Conservation (phyloP, 1,284 basidiomycete genomes). For the Taiwanofungus camphoratus region DNA sequence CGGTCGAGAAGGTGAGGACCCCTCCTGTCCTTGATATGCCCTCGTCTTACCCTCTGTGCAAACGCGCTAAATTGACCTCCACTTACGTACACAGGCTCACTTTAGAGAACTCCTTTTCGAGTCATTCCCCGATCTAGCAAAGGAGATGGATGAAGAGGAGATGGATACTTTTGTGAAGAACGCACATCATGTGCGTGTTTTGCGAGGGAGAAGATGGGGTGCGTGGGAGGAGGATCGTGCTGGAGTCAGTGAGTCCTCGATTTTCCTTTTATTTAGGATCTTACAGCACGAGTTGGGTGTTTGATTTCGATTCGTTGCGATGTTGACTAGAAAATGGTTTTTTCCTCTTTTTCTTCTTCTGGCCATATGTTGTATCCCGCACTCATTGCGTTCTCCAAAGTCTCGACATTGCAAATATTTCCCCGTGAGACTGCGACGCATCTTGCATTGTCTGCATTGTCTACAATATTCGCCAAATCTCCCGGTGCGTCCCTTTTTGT, state of each 20-base stretch:
- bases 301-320: no score
- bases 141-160: slow-evolving; percentile 44
- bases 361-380: neutral
- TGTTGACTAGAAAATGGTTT: neutral
- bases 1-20: slow-evolving; percentile 54
- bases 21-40: neutral
- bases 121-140: slow-evolving; percentile 19
- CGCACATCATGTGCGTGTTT: slow-evolving; percentile 73
- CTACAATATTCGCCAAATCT: slow-evolving; percentile 27
- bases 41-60: no score
- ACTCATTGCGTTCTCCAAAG: slow-evolving; percentile 12
- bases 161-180: slow-evolving; percentile 90
- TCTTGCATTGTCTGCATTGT: slow-evolving; percentile 59
- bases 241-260: slow-evolving; percentile 49
- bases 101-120: slow-evolving; percentile 22
- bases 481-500: slow-evolving; percentile 13
- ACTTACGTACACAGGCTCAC: slow-evolving; percentile 13
- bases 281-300: no score
- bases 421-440: slow-evolving; percentile 59
- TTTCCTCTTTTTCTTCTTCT: neutral
- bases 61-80: no score
- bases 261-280: neutral
- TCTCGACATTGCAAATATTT: slow-evolving; percentile 21
- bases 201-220: slow-evolving; percentile 69
- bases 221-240: slow-evolving; percentile 48